Evolutionary conservation across 495 filamentous ascomycete species (phyloP), one percentile per base, ranked within the genome.

Genomic region (Daldinia grandis): DNA sequence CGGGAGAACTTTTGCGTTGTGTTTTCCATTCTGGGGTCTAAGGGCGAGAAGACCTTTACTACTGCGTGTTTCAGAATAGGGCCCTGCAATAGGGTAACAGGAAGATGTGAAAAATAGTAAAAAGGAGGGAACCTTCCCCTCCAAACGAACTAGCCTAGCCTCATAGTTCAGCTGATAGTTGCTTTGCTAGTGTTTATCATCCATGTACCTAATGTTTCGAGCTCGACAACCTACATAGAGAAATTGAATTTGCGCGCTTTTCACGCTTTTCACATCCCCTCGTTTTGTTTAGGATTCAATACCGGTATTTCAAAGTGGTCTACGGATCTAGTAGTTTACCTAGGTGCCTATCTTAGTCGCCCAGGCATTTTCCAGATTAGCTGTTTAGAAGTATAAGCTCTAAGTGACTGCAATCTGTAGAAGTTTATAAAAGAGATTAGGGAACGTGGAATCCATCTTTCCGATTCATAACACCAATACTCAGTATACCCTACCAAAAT

Each of bases 401-500:
- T 19, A 19, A 12, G 37, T 24, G 1, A 0, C 2, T 17, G 1
- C 14, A 49, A 30, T 15, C 35, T 24, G 33, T 35, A 33, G 12
- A 9, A 9, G 3, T 6, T n/a, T 14, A 9, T n/a, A 17, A 37
- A 38, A 57, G 1, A 1, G 0, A 50, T 49, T 7, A 37, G 2
- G 17, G 47, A 17, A 24, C 9, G 21, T 30, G 8, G 35, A 42
- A 21, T 33, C 27, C n/a, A 37, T 51, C 28, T 49, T 1, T 28
- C 62, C 7, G 30, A 37, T 37, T 47, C 14, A 49, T 65, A 28
- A 28, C 38, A 58, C 50, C 60, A 25, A 59, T 42, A 53, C 27
- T 66, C 64, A 17, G 25, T 56, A 28, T 49, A 58, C n/a, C n/a
- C n/a, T n/a, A n/a, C 62, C 33, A 31, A 58, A 24, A 65, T 58